Evolutionary conservation across 352 stramenopile genomes (phyloP), one percentile per base, ranked within the genome.

Genomic region (Phytophthora europaea): DNA sequence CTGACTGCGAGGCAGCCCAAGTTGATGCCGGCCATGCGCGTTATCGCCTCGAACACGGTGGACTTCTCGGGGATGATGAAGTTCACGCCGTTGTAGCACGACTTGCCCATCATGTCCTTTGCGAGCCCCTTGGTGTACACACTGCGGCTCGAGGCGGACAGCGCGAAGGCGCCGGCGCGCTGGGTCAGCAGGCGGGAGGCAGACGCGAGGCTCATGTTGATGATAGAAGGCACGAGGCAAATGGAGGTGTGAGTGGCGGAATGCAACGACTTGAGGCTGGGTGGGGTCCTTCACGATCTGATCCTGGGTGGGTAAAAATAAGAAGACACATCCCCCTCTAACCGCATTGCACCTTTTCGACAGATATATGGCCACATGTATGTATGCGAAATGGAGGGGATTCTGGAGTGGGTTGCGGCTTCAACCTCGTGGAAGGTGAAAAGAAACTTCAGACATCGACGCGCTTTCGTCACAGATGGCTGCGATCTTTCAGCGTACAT

Each of bases 21-120:
- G 72, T 98, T 98, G 81, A 98, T 98, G 20, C 93, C 94, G 4
- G 94, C 94, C 86, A 99, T 99, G 73, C 97, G 94, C 76, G 96
- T 97, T 45, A 99, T 87, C 26, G 95, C 95, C 36, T 99, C 96
- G 70, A 98, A 98, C 31, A 99, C 96, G 0, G 90, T 94, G 48
- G 91, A 84, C 55, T 98, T 88, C 70, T 99, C 92, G 7, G 87
- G 78, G 67, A 99, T 98, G 43, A 97, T 90, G 67, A 98, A 99
- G 75, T 99, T 97, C 43, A 99, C 97, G 62, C 94, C 89, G 57
- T 84, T 91, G 89, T 99, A 99, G 76, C 95, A 98, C 71, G 88
- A 98, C 70, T 98, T 97, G 70, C 90, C 80, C 82, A 97, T 97
- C 71, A 98, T 96, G 75, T 98, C 89, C 57, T 90, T 89, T 59